A percentile compares a stretch with the other conserved stretches of the same genome.
Conservation (phyloP, 441 rosid species). For the Arabidopsis hybrid region DNA sequence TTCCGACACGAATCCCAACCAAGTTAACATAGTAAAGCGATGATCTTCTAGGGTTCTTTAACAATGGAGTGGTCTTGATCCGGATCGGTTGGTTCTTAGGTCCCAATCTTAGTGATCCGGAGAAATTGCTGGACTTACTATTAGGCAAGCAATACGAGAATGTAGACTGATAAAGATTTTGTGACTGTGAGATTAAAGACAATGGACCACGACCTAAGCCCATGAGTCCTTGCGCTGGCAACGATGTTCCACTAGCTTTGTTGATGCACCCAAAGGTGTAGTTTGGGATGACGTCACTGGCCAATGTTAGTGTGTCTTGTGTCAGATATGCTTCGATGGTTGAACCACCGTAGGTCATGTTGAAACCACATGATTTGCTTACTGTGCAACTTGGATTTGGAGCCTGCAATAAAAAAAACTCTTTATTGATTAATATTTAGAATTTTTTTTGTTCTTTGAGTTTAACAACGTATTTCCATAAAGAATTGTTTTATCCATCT, state of each 20-base stretch:
- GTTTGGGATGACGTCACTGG: constrained; percentile 59
- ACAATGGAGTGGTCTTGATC: constrained; percentile 84
- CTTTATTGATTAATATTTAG: too few species aligned
- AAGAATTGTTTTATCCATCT: constrained; percentile 19
- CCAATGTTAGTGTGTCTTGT: constrained; percentile 67
- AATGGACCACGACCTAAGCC: constrained; percentile 93
- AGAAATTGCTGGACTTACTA: constrained; percentile 71
- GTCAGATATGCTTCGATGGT: constrained; percentile 71
- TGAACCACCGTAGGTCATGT: constrained; percentile 84
- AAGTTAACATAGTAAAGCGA: constrained; percentile 88
- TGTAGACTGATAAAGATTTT: constrained; percentile 67
- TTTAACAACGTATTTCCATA: constrained; percentile 6
- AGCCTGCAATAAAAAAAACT: constrained; percentile 53
- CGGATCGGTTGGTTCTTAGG: constrained; percentile 73
- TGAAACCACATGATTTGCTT: constrained; percentile 68
- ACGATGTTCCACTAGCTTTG: constrained; percentile 64
- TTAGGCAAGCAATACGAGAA: constrained; percentile 95
- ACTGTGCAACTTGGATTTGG: constrained; percentile 72
- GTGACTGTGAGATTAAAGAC: constrained; percentile 80
- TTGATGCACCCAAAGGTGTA: constrained; percentile 90
- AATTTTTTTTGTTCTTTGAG: background rate
- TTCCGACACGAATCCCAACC: constrained; percentile 77
- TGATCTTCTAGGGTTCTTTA: constrained; percentile 81
- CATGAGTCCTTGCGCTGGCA: constrained; percentile 86
- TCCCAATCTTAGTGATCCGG: constrained; percentile 89